phyloP scores from a whole-genome alignment of 495 filamentous ascomycete genomes.

The Acidomyces sp. region DNA sequence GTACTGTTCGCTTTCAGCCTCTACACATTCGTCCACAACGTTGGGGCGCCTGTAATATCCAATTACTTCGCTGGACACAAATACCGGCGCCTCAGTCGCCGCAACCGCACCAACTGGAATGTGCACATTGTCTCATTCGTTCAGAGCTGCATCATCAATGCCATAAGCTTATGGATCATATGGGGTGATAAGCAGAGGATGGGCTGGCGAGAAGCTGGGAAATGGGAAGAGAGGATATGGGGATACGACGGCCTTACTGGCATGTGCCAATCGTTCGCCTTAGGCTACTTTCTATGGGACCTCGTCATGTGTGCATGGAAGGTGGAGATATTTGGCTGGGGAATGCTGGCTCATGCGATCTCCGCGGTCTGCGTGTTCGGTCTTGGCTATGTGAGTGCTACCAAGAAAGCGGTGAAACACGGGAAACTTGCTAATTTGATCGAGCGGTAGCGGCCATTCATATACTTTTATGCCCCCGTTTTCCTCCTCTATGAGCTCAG shows the following conservation, averaged over 20 bases:
- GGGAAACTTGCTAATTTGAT: not conserved
- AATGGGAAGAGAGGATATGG: slow-evolving; percentile 64
- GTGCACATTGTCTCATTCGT: slow-evolving; percentile 89
- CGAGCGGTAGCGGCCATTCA: slow-evolving; percentile 59
- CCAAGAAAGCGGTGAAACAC: not conserved
- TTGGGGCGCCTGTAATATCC: slow-evolving; percentile 66
- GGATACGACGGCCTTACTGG: slow-evolving; percentile 77
- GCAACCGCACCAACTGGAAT: slow-evolving; percentile 85
- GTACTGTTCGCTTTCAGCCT: slow-evolving; percentile 56
- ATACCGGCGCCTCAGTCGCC: slow-evolving; percentile 52
- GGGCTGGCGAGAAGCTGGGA: slow-evolving; percentile 14
- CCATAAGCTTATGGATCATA: slow-evolving; percentile 71
- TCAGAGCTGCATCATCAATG: slow-evolving; percentile 70
- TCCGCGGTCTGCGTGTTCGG: slow-evolving; percentile 75
- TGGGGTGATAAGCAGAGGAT: slow-evolving; percentile 60
- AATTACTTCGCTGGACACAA: slow-evolving; percentile 49
- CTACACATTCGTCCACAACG: slow-evolving; percentile 63
- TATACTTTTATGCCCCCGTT: slow-evolving; percentile 79
- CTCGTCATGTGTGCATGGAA: slow-evolving; percentile 58
- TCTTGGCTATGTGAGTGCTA: slow-evolving; percentile 73
- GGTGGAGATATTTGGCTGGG: slow-evolving; percentile 70
- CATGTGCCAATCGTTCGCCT: slow-evolving; percentile 70
- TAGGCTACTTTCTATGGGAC: slow-evolving; percentile 96
- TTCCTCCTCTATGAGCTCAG: slow-evolving; percentile 99
- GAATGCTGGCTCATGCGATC: slow-evolving; percentile 79